These are phyloP conservation scores for Sporothrix mexicana DNA, from an alignment of 2,329 filamentous ascomycete species.

Conservation along the genomic window DNA sequence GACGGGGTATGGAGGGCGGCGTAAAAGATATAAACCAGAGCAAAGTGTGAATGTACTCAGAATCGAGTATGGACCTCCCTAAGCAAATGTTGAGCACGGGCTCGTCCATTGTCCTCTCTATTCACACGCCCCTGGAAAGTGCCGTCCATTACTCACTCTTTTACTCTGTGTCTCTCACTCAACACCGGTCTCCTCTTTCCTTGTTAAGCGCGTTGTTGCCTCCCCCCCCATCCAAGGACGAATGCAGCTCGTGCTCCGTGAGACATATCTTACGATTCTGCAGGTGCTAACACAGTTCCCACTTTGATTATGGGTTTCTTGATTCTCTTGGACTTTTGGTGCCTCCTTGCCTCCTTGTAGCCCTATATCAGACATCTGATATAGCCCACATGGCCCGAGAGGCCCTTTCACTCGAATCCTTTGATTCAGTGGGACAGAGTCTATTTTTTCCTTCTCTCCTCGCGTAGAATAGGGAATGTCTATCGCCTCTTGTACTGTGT, in stretches of 20 bases:
- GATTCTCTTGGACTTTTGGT: too few relatives aligned
- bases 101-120: neutral
- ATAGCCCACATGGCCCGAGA: constrained; percentile 21
- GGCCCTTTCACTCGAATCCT: neutral
- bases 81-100: neutral
- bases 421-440: too few relatives aligned
- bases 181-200: neutral
- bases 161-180: neutral
- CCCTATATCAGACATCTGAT: constrained; percentile 17
- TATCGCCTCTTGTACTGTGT: too few relatives aligned
- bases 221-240: constrained; percentile 9
- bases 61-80: too few relatives aligned
- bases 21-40: too few relatives aligned
- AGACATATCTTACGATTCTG: constrained; percentile 13
- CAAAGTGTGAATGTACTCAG: too few relatives aligned
- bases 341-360: neutral
- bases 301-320: neutral
- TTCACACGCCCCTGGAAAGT: constrained; percentile 10
- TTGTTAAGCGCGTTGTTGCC: neutral
- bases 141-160: neutral
- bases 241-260: constrained; percentile 20
- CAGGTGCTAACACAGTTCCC: constrained; percentile 14
- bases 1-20: too few relatives aligned
- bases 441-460: neutral
- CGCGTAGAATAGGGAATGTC: constrained; percentile 10